Evolutionary conservation across 2,329 filamentous ascomycete genomes (phyloP).

Genomic region (Xylariaceae sp.): DNA sequence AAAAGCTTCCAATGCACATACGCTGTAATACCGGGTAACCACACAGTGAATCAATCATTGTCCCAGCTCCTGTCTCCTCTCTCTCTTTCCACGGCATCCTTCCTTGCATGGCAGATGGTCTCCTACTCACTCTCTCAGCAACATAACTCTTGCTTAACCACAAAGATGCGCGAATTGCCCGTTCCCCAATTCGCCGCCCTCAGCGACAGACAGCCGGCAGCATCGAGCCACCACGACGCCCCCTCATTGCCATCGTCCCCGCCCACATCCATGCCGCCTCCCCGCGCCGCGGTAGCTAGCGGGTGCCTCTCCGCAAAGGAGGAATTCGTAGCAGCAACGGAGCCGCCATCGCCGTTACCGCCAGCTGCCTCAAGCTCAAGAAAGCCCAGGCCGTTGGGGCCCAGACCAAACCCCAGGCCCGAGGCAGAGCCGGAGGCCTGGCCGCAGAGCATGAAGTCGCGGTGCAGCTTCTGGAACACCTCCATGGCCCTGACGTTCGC

Average conservation of each 20-base stretch:
- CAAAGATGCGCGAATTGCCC: not conserved
- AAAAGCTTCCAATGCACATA: too few species aligned
- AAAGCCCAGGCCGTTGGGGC: not conserved
- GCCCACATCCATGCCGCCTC: not conserved
- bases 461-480: conserved; percentile 24
- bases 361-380: not conserved
- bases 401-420: not conserved
- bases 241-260: not conserved
- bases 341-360: too few species aligned
- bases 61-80: too few species aligned
- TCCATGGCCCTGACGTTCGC: conserved; percentile 24
- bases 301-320: not conserved
- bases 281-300: not conserved
- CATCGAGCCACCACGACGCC: conserved; percentile 4
- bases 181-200: not conserved
- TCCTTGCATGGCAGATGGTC: not conserved
- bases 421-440: not conserved
- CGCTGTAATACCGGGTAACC: too few species aligned
- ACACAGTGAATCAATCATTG: too few species aligned
- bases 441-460: conserved; percentile 19
- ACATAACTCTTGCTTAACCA: not conserved
- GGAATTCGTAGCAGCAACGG: not conserved
- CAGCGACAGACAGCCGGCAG: not conserved
- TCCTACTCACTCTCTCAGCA: not conserved
- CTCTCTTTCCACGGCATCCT: not conserved